phyloP scores from a whole-genome alignment of 2,329 filamentous ascomycete genomes.

The Lecanosticta acicola region DNA sequence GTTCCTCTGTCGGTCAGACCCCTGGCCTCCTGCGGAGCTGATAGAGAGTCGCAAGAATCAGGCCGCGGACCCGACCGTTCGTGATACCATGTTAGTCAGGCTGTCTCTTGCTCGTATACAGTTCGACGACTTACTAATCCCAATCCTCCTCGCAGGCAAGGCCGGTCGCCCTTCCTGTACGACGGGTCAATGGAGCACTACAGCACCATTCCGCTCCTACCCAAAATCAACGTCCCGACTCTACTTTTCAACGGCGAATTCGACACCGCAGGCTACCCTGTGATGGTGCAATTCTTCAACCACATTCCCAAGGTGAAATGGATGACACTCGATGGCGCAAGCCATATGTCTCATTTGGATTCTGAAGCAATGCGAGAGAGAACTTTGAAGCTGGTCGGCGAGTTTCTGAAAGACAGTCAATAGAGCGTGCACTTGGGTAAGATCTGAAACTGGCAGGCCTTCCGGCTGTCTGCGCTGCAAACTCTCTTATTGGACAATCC shows the following conservation, averaged over 20 bases:
- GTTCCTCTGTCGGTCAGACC: background rate
- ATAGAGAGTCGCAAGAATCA: background rate
- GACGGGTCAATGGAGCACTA: conserved; percentile 1
- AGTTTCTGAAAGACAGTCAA: conserved; percentile 1
- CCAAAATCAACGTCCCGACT: conserved; percentile 4
- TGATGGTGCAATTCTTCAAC: conserved; percentile 2
- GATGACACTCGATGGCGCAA: conserved; percentile 4
- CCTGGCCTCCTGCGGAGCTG: conserved; percentile 1
- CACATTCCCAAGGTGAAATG: conserved; percentile 2
- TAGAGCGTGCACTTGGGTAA: no score
- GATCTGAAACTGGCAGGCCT: no score
- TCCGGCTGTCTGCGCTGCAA: no score
- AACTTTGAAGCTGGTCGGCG: background rate
- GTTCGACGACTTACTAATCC: background rate
- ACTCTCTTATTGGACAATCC: no score
- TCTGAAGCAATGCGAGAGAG: conserved; percentile 1
- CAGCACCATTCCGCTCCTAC: background rate
- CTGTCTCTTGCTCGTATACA: background rate
- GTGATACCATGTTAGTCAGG: background rate
- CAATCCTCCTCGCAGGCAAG: background rate
- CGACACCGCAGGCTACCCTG: conserved; percentile 1
- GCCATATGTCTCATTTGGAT: conserved; percentile 7
- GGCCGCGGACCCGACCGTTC: conserved; percentile 1
- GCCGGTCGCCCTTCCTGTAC: background rate
- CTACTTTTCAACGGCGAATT: conserved; percentile 9